Base-by-base conservation (phyloP, 2,329 filamentous ascomycete genomes). In the Penicillium sp. region DNA sequence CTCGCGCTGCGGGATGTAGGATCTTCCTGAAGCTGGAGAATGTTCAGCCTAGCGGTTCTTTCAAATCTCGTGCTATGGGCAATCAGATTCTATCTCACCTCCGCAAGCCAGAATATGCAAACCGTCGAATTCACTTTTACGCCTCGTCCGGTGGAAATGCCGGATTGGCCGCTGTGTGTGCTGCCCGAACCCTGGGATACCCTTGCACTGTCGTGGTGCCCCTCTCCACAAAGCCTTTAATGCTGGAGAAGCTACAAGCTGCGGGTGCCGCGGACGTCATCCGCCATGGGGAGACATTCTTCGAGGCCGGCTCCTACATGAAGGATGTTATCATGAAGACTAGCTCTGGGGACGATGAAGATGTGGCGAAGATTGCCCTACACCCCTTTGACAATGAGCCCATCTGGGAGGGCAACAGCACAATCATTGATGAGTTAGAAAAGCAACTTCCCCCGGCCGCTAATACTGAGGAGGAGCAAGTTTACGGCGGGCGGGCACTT, bases 11-110 rank as follows among this genome's bases (percentile, higher is more conserved):
- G 63, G 90, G 89, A 73, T 93, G 89, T 79, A 87, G 89, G 77
- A 85, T 96, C 73, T 90, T 90, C 73, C 86, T 96, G 68, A 96
- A 96, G 74, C 84, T 95, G 60, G 91, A 96, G 67, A 90, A 90
- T 70, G 84, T 92, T 53, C 91, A 96, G 70, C 91, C 91, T 5
- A 89, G 88, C 22, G 90, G 90, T 61, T 93, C 90, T 39, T 96
- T 96, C 85, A 95, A 96, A 74, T 93, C 90, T 47, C 83, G 75
- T 63, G 90, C 89, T 29, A 85, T 93, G 59, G 90, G 90, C 49
- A 84, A 90, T 73, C 82, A 90, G 70, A 87, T 91, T 71, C 80
- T 86, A 52, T 78, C 80, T 2, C 72, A 77, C 64, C 71, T 80
- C 56, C 66, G 76, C 55, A 73, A 76, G 46, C 74, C 77, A 27